A percentile compares a stretch with the other conserved stretches of the same genome.
Conservation (phyloP, 2,329 filamentous ascomycete species). For the Harringtonia lauricola region DNA sequence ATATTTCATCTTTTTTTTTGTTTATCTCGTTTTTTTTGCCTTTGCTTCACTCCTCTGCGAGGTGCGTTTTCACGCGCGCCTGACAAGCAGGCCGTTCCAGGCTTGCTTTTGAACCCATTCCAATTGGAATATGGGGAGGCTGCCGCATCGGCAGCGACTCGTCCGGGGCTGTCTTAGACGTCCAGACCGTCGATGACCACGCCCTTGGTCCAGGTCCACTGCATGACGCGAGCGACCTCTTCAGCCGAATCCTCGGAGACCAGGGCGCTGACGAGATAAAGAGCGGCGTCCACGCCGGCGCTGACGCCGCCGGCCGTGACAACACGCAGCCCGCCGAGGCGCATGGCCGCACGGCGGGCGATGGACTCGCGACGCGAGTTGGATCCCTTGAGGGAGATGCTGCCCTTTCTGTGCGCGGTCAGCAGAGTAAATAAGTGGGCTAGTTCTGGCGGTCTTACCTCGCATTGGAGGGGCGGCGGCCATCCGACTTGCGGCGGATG, state of each 20-base stretch:
- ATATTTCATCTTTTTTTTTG: neutral
- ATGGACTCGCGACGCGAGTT: slow-evolving; percentile 70
- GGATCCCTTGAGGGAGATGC: slow-evolving; percentile 68
- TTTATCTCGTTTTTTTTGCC: neutral
- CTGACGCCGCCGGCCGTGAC: slow-evolving; percentile 72
- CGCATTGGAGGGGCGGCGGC: slow-evolving; percentile 48
- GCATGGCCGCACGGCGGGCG: slow-evolving; percentile 64
- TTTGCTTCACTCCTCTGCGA: neutral
- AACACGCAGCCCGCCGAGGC: slow-evolving; percentile 57
- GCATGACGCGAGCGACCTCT: slow-evolving; percentile 64
- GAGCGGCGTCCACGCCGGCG: slow-evolving; percentile 69
- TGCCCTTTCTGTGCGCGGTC: slow-evolving; percentile 57
- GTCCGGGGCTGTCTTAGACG: slow-evolving; percentile 39
- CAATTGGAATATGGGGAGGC: neutral
- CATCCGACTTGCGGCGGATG: slow-evolving; percentile 64
- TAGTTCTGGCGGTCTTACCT: slow-evolving; percentile 33
- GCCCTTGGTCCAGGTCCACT: slow-evolving; percentile 80
- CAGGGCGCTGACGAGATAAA: slow-evolving; percentile 78
- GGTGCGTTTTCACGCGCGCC: neutral
- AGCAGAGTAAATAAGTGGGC: no score
- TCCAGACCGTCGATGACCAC: slow-evolving; percentile 76
- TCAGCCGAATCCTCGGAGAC: slow-evolving; percentile 67
- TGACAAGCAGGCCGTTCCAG: no score
- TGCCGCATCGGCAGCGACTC: neutral
- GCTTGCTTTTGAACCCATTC: neutral